These are phyloP conservation scores for Typha latifolia DNA, from an alignment of 176 grass and related monocot species.

Conservation along the genomic window DNA sequence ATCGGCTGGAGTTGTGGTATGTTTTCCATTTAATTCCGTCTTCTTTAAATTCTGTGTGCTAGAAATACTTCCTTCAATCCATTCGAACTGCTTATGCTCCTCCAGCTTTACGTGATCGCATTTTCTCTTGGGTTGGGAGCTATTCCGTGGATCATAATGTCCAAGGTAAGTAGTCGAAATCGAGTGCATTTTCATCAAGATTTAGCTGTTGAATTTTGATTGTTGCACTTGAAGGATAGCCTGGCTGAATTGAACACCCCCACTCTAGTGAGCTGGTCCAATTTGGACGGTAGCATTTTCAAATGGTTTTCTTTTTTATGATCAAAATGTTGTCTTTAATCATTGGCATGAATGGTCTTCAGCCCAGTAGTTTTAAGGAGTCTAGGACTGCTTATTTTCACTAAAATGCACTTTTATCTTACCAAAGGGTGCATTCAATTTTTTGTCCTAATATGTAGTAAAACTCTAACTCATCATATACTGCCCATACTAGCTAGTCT, in stretches of 20 bases:
- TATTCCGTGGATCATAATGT: conserved; percentile 99
- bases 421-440: neutral
- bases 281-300: too few species aligned
- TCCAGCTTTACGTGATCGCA: conserved; percentile 57
- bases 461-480: neutral
- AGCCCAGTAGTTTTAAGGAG: too few species aligned
- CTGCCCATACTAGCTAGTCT: neutral
- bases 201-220: neutral
- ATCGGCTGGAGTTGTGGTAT: conserved; percentile 74
- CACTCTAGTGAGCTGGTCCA: too few species aligned
- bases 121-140: conserved; percentile 90
- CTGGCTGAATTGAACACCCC: too few species aligned
- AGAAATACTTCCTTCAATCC: neutral
- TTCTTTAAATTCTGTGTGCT: neutral
- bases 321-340: too few species aligned
- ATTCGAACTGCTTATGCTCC: conserved; percentile 17
- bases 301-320: too few species aligned
- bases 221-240: too few species aligned
- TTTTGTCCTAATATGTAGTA: neutral
- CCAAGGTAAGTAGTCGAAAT: too few species aligned
- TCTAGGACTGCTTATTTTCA: too few species aligned
- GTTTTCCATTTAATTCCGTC: conserved; percentile 5
- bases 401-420: neutral
- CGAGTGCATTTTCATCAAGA: too few species aligned
- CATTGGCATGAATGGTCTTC: too few species aligned